phyloP scores from a whole-genome alignment of 2,329 filamentous ascomycete species.

The Claviceps sp. region DNA sequence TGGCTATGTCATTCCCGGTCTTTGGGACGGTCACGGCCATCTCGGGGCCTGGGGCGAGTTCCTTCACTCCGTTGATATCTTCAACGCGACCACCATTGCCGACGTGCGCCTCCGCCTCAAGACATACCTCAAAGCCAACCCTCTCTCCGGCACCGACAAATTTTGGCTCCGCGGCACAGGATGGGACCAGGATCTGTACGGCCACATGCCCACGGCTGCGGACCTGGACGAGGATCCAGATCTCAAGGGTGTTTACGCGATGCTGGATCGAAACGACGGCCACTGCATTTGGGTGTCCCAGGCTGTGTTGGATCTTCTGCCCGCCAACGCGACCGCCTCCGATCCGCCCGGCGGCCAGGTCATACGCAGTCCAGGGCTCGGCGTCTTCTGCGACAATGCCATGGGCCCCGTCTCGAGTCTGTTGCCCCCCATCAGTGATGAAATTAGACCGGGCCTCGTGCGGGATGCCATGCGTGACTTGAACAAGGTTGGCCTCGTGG shows the following conservation, averaged over 20 bases:
- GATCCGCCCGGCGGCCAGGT: constrained; percentile 51
- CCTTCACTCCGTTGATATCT: constrained; percentile 50
- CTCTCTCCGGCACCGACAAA: constrained; percentile 35
- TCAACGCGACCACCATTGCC: constrained; percentile 40
- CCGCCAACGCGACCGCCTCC: constrained; percentile 29
- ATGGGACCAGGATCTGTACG: constrained; percentile 56
- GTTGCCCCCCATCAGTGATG: constrained; percentile 42
- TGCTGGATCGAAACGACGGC: constrained; percentile 57
- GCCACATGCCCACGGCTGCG: constrained; percentile 49
- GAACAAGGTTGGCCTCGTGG: constrained; percentile 52
- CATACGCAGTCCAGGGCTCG: constrained; percentile 44
- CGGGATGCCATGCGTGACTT: constrained; percentile 47
- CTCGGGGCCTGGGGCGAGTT: constrained; percentile 54
- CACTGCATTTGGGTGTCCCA: constrained; percentile 59
- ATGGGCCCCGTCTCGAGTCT: constrained; percentile 46
- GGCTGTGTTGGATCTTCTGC: constrained; percentile 47
- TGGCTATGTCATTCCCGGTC: constrained; percentile 49
- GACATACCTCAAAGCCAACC: constrained; percentile 35
- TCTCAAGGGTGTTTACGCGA: constrained; percentile 46
- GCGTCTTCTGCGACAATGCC: constrained; percentile 63
- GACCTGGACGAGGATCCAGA: constrained; percentile 39
- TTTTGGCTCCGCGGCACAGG: constrained; percentile 56
- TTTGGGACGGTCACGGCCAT: constrained; percentile 62
- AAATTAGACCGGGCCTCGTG: constrained; percentile 41
- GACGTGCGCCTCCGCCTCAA: constrained; percentile 41